Percentiles rank a stretch among this genome's conserved stretches.
Evolutionary conservation across 2,329 filamentous ascomycete genomes (phyloP).

Genomic region (Gnomoniopsis sp.): DNA sequence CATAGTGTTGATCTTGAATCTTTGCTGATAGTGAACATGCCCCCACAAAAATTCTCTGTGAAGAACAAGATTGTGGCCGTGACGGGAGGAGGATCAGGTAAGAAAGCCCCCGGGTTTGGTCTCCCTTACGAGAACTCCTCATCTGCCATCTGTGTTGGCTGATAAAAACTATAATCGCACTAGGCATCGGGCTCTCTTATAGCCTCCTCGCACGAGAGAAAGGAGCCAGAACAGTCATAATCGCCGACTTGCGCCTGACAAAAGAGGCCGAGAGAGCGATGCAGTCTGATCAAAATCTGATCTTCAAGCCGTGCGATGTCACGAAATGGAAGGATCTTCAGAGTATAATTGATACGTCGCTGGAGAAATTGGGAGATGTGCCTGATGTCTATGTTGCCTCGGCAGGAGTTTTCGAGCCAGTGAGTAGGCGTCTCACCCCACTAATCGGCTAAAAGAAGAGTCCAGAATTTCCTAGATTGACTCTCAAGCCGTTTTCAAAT

Average conservation of each 20-base stretch:
- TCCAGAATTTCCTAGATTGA: neutral
- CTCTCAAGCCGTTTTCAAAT: neutral
- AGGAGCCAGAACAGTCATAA: neutral
- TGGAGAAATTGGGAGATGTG: neutral
- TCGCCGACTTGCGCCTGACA: neutral
- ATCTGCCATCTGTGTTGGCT: too few relatives aligned
- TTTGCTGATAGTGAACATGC: too few relatives aligned
- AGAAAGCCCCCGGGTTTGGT: neutral
- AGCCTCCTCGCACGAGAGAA: neutral
- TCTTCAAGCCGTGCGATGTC: neutral
- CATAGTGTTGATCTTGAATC: too few relatives aligned
- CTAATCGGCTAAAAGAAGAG: neutral
- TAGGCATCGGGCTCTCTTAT: conserved; percentile 5
- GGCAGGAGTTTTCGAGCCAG: conserved; percentile 1
- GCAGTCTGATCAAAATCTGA: neutral
- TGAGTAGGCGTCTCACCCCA: neutral
- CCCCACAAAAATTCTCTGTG: neutral
- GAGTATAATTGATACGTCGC: neutral
- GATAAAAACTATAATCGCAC: too few relatives aligned
- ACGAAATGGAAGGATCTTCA: conserved; percentile 3
- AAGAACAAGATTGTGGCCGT: neutral
- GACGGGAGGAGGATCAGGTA: conserved; percentile 3
- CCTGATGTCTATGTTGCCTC: neutral
- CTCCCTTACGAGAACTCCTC: too few relatives aligned
- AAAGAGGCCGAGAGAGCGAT: neutral